Evolutionary conservation across 768 basidiomycete species (phyloP).

Genomic region (Piloderma croceum): DNA sequence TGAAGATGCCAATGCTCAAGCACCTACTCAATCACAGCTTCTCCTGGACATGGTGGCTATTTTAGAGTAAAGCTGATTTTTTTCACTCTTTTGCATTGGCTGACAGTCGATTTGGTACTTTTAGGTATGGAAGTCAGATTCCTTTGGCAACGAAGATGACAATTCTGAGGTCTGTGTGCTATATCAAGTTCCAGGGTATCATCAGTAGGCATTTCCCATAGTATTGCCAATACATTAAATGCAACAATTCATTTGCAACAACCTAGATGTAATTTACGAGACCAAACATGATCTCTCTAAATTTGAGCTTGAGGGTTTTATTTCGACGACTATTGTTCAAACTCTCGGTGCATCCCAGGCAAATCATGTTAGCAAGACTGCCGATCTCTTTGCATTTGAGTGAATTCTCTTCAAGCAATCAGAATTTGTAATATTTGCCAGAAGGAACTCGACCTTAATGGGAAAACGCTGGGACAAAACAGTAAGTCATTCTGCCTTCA

Average conservation of each 20-base stretch:
- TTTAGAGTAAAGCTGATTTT: conserved; percentile 32
- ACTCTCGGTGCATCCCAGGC: conserved; percentile 30
- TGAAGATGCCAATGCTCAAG: conserved; percentile 44
- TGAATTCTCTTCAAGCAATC: conserved; percentile 50
- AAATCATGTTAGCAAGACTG: conserved; percentile 24
- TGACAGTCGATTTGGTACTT: not conserved
- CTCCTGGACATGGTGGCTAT: conserved; percentile 46
- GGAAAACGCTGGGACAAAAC: conserved; percentile 31
- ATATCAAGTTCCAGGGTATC: conserved; percentile 41
- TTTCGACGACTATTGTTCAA: conserved; percentile 28
- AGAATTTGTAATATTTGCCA: conserved; percentile 45
- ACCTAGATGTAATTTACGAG: too few relatives aligned
- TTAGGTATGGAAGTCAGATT: conserved; percentile 36
- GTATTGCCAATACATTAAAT: too few relatives aligned
- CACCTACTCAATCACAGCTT: conserved; percentile 49
- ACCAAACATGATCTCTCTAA: conserved; percentile 18
- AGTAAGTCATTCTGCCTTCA: conserved; percentile 7
- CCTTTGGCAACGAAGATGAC: conserved; percentile 49
- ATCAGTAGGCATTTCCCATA: conserved; percentile 40
- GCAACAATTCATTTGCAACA: too few relatives aligned
- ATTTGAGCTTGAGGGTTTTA: conserved; percentile 30
- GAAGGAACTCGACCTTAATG: conserved; percentile 31
- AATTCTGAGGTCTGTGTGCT: conserved; percentile 44
- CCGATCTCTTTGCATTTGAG: conserved; percentile 42
- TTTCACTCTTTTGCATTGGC: not conserved